Evolutionary conservation across 495 filamentous ascomycete genomes (phyloP), one percentile per base, ranked within the genome.

Genomic region (Aspergillus indologenus): DNA sequence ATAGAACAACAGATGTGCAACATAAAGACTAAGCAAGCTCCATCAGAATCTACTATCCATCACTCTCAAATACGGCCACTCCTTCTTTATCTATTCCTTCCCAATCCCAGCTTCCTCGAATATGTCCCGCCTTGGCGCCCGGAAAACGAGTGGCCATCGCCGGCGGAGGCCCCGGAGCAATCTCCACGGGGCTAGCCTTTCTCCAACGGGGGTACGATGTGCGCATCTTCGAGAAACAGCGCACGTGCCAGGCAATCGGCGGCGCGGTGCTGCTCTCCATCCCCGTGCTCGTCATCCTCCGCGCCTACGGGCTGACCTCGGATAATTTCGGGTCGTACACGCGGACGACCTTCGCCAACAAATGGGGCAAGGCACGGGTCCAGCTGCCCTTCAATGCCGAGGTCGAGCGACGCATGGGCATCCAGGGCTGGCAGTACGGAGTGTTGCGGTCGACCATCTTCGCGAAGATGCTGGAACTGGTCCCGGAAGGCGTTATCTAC

Each of bases 381-480:
- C 49, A 62, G 31, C 21, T 65, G 15, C 63, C 57, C 18, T 65
- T 65, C 53, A 65, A 65, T 18, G 3, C 53, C 9, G 59, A 65
- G 49, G 47, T 60, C 29, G 57, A 65, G 17, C 21, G 26, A 40
- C 47, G 43, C 0, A 65, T 65, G 59, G 63, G 63, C 15, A 65
- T 65, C 45, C 62, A 65, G 50, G 63, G 63, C 11, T 65, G 63
- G 59, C 63, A 65, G 15, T 65, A 65, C 26, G 59, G 63, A 0
- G 63, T 65, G 3, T 45, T 65, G 1, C 63, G 63, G 15, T 65
- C 59, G 8, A 62, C 63, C 0, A 54, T 62, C 24, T 65, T 65
- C 53, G 48, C 55, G 31, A 65, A 65, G 40, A 62, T 65, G 48
- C 43, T 62, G 7, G 53, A 62, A 5, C 59, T 62, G 14, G 47